Conservation (phyloP, 2,329 filamentous ascomycete genomes). For the Tricladium varicosporioides region DNA sequence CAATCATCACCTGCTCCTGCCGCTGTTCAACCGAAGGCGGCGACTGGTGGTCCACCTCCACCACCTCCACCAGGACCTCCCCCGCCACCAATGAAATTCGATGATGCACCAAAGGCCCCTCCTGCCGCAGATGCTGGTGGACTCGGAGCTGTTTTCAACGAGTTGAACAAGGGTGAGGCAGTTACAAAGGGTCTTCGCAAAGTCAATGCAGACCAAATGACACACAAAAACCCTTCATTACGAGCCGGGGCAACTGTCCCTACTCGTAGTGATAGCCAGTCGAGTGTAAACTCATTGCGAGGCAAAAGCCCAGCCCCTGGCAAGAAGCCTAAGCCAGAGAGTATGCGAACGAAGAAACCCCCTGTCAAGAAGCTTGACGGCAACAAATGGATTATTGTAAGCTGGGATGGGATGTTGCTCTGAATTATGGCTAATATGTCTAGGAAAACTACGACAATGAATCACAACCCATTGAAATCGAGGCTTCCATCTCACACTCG, state of each 20-base stretch:
- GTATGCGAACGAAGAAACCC: constrained; percentile 80
- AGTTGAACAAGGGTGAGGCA: constrained; percentile 84
- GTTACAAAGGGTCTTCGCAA: constrained; percentile 88
- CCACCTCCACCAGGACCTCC: constrained; percentile 55
- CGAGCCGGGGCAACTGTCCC: constrained; percentile 71
- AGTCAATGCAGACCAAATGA: constrained; percentile 95
- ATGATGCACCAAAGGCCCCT: constrained; percentile 49
- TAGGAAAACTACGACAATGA: constrained; percentile 89
- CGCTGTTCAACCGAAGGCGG: constrained; percentile 45
- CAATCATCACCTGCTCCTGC: constrained; percentile 42
- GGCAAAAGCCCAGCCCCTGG: constrained; percentile 85
- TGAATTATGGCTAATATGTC: not conserved
- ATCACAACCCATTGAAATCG: constrained; percentile 70
- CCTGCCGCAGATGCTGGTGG: constrained; percentile 53
- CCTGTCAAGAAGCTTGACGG: constrained; percentile 76
- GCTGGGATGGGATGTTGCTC: constrained; percentile 29
- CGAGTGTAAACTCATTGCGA: constrained; percentile 51
- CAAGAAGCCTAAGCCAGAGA: constrained; percentile 84
- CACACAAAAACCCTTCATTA: constrained; percentile 93
- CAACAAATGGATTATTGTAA: constrained; percentile 89
- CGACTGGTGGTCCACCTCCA: constrained; percentile 55
- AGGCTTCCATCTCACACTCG: constrained; percentile 80
- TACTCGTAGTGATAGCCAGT: constrained; percentile 49
- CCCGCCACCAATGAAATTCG: constrained; percentile 50
- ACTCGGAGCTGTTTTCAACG: constrained; percentile 84